A percentile compares a stretch with the other conserved stretches of the same genome.
phyloP scores from a whole-genome alignment of 2,329 filamentous ascomycete genomes.

The Paracoccidioides brasiliensis region DNA sequence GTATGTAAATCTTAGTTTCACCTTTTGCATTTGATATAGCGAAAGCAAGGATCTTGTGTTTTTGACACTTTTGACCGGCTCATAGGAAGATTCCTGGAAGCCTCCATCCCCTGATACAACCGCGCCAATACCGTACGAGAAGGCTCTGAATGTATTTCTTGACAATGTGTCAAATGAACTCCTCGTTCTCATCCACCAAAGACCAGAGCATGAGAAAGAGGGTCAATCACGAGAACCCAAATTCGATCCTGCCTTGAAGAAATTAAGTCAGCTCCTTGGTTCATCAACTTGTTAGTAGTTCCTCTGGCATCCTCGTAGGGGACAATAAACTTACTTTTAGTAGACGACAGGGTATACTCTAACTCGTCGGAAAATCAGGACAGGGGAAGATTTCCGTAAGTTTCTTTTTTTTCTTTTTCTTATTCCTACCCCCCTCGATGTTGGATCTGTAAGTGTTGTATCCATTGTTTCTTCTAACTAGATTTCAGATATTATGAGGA shows the following conservation, averaged over 20 bases:
- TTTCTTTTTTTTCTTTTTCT: not conserved
- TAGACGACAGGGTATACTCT: slow-evolving; percentile 7
- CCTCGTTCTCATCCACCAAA: slow-evolving; percentile 37
- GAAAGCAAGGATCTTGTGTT: not conserved
- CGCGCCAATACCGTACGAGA: slow-evolving; percentile 26
- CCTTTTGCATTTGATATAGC: not conserved
- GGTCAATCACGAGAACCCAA: slow-evolving; percentile 17
- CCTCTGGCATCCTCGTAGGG: not conserved
- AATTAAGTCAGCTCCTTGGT: slow-evolving; percentile 28
- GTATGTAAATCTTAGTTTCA: slow-evolving; percentile 21
- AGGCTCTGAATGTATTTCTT: slow-evolving; percentile 35
- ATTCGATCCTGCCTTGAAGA: slow-evolving; percentile 23
- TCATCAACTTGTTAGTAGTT: slow-evolving; percentile 22
- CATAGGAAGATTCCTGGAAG: slow-evolving; percentile 30
- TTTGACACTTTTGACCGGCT: not conserved
- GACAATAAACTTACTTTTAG: not conserved
- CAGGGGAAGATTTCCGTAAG: slow-evolving; percentile 2
- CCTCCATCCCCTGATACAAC: slow-evolving; percentile 27
- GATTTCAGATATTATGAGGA: slow-evolving; percentile 42
- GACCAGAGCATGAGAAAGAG: slow-evolving; percentile 28
- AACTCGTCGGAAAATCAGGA: not conserved
- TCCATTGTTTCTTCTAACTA: not conserved
- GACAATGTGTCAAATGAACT: slow-evolving; percentile 51
- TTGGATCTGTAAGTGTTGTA: not conserved
- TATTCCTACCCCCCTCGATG: no score